These are phyloP conservation scores for Pseudopediastrum boryanum DNA, from an alignment of 139 green algal species.

Conservation along the genomic window DNA sequence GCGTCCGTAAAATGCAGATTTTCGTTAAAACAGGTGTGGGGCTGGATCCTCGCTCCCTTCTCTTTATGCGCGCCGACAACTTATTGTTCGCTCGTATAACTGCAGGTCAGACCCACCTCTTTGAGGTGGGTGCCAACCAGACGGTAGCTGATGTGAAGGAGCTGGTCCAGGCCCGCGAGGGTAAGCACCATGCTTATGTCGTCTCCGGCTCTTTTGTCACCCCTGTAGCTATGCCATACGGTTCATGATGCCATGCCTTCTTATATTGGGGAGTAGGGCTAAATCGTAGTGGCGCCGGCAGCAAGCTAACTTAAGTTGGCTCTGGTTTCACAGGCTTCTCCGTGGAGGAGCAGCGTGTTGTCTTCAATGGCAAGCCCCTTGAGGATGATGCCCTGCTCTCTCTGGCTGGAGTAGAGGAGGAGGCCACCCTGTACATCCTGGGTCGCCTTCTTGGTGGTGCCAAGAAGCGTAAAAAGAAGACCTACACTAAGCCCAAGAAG, in stretches of 20 bases:
- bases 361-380: conserved; percentile 86
- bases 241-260: too few relatives aligned
- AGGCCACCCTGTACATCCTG: conserved; percentile 78
- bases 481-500: conserved; percentile 99
- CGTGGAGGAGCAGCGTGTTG: conserved; percentile 71
- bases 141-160: conserved; percentile 86
- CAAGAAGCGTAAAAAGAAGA: conserved; percentile 99
- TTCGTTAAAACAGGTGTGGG: conserved; percentile 71
- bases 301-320: too few relatives aligned
- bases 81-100: conserved; percentile 40
- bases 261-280: too few relatives aligned
- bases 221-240: too few relatives aligned
- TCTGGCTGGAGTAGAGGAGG: conserved; percentile 80
- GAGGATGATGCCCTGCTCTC: conserved; percentile 70
- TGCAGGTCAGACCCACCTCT: conserved; percentile 81
- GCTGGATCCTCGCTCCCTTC: not conserved
- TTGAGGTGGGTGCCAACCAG: conserved; percentile 67
- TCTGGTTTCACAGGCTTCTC: not conserved
- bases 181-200: conserved; percentile 57
- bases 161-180: conserved; percentile 73
- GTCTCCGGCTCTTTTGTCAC: too few relatives aligned
- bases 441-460: conserved; percentile 88
- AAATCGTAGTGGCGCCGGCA: too few relatives aligned
- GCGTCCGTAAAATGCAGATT: conserved; percentile 61
- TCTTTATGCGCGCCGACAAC: not conserved